Base-by-base conservation (phyloP, 208 protist species). In the Crithidia expoeki region DNA sequence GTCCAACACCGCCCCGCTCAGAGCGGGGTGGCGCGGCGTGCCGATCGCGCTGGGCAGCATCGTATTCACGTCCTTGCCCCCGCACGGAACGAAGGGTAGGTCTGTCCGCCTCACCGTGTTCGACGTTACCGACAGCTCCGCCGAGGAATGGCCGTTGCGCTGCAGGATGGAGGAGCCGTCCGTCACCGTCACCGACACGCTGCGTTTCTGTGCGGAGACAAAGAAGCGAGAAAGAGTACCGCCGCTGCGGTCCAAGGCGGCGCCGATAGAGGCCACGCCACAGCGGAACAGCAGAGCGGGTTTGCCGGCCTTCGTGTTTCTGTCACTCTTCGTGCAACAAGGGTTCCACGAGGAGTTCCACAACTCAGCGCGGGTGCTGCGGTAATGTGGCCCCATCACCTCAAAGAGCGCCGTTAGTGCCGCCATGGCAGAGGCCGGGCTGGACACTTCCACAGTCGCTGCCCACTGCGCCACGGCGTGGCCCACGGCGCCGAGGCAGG, bases 321-420 rank as follows among this genome's bases (percentile, higher is more conserved):
- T 21, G 19, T 50, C 44, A 4, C 47, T 52, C 21, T 17, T 5
- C 17, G 47, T 10, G 14, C n/a, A n/a, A n/a, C n/a, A n/a, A 19
- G 10, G 25, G 21, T 19, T 40, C 12, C 23, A 52, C 23, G 78
- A 30, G 25, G 44, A 32, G 16, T 53, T n/a, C 69, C 79, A 86
- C 21, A 85, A 49, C 36, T 33, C 60, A 17, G 7, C 38, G 33
- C 84, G 69, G 27, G 38, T 50, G 53, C 74, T 72, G 34, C 79
- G 79, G 68, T 88, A 91, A 21, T 11, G 42, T 4, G 10, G 21
- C 7, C 53, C 57, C 67, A 92, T 85, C 36, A 71, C 47, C 5
- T 76, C 71, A 74, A 95, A 95, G 28, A 95, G 79, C 32, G 62
- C 79, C 21, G 57, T 56, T 27, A 95, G 70, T 5, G 80, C 77